A percentile compares a stretch with the other conserved stretches of the same genome.
Evolutionary conservation across 257 asterid species (phyloP).

Genomic region (Solanum appendiculatum): DNA sequence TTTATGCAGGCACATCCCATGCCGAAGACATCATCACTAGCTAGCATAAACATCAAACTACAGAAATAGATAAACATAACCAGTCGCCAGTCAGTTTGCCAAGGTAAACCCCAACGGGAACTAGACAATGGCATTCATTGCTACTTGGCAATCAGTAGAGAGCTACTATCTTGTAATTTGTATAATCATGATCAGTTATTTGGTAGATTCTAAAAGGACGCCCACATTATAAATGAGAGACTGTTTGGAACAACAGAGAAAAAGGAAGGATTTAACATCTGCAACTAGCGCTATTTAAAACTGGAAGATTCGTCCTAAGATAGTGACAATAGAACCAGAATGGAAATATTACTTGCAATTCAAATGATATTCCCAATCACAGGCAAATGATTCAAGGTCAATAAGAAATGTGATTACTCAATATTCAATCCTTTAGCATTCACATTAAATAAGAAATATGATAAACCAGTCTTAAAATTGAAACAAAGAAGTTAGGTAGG

Average conservation of each 20-base stretch:
- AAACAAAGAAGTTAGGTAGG: slow-evolving; percentile 1
- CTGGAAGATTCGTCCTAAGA: not conserved
- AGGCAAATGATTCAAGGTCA: not conserved
- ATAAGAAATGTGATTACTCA: not conserved
- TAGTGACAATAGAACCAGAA: not conserved
- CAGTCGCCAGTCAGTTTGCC: not conserved
- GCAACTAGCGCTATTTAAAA: not conserved
- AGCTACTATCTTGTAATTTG: not conserved
- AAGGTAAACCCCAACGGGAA: not conserved
- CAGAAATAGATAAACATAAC: not conserved
- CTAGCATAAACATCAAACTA: not conserved
- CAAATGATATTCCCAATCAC: not conserved
- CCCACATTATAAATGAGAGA: not conserved
- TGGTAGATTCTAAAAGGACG: not conserved
- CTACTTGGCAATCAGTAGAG: not conserved
- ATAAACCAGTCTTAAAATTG: not conserved
- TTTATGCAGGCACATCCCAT: not conserved
- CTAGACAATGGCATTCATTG: not conserved
- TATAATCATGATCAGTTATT: not conserved
- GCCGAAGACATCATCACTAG: not conserved
- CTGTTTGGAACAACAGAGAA: not conserved
- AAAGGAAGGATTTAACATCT: not conserved
- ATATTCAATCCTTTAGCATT: not conserved
- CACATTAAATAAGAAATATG: not conserved
- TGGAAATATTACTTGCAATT: not conserved